Evolutionary conservation across 129 eudicot species (phyloP), one percentile per base, ranked within the genome.

Genomic region (Flaveria sonorensis): DNA sequence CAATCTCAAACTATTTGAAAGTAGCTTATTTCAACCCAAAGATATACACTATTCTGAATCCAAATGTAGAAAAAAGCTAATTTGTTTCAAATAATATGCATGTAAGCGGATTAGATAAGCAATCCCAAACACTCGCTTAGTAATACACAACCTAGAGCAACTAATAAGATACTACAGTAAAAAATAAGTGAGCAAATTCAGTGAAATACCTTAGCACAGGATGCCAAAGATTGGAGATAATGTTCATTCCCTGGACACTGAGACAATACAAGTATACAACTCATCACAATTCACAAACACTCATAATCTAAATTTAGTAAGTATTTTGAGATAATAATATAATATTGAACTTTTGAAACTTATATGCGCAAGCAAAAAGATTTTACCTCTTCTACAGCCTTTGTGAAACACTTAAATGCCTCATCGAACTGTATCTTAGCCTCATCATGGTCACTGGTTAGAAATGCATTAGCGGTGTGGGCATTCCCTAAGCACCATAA

Each of bases 401-500:
- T 85, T 52, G 79, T 65, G 57, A 83, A 88, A 75, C 72, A 81
- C 24, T 52, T 77, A 56, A 79, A n/a, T 50, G 93, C 90, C 61
- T 57, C 72, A 23, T 81, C 83, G 62, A 88, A 86, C 46, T 51
- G 82, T 63, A 65, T 5, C 69, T 65, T 77, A 53, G 93, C 93
- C 61, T 81, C 87, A 30, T 72, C 83, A 6, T 43, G 45, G 51
- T 88, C 92, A 23, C 81, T 79, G 19, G 79, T 83, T 70, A 88
- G 73, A 78, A 88, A 86, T 1, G 88, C 92, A 9, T 45, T 64
- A 32, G 89, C 82, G 59, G 93, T 88, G 72, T 75, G 73, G 47
- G 90, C 93, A 73, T 86, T 86, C 39, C 87, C 93, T 78, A 88
- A 79, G 68, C 85, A 83, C 90, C 90, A 88, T 46, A 86, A 48